phyloP scores from a whole-genome alignment of 2,329 filamentous ascomycete species.

The Hypoxylon sp. region DNA sequence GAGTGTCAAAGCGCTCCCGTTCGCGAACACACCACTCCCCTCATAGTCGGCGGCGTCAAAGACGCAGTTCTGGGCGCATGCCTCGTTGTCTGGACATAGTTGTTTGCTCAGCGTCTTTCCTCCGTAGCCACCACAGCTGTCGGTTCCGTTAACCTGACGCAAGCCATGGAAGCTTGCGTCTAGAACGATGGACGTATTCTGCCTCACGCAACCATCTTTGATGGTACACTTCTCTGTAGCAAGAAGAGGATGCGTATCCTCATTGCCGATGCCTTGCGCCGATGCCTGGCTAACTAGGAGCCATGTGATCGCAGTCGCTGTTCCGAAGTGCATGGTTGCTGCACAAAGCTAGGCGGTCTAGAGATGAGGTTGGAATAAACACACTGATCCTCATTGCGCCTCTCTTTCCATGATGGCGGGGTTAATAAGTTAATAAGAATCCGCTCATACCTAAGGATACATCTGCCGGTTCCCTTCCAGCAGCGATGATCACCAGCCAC shows the following conservation, averaged over 20 bases:
- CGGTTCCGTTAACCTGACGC: conserved; percentile 30
- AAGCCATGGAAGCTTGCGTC: conserved; percentile 56
- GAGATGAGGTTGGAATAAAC: conserved; percentile 16
- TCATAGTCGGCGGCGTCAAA: conserved; percentile 59
- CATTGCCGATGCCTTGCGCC: conserved; percentile 28
- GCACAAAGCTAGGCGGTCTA: conserved; percentile 2
- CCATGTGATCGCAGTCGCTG: conserved; percentile 3
- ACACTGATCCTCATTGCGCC: neutral
- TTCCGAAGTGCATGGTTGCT: conserved; percentile 24
- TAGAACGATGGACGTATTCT: conserved; percentile 60
- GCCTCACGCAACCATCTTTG: conserved; percentile 55
- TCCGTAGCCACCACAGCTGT: conserved; percentile 40
- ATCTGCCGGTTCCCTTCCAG: conserved; percentile 24
- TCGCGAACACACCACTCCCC: conserved; percentile 41
- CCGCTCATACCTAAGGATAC: neutral
- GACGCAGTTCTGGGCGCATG: conserved; percentile 60
- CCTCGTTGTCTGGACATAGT: conserved; percentile 55
- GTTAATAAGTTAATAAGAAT: conserved; percentile 13
- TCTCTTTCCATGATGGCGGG: conserved; percentile 9
- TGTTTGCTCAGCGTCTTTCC: conserved; percentile 47
- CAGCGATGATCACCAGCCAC: conserved; percentile 25
- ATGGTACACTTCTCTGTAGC: conserved; percentile 61
- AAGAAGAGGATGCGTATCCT: conserved; percentile 55
- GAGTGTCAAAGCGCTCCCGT: conserved; percentile 39
- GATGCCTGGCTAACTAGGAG: conserved; percentile 10